Evolutionary conservation across 2,329 filamentous ascomycete genomes (phyloP).

Genomic region (Talaromyces amestolkiae): DNA sequence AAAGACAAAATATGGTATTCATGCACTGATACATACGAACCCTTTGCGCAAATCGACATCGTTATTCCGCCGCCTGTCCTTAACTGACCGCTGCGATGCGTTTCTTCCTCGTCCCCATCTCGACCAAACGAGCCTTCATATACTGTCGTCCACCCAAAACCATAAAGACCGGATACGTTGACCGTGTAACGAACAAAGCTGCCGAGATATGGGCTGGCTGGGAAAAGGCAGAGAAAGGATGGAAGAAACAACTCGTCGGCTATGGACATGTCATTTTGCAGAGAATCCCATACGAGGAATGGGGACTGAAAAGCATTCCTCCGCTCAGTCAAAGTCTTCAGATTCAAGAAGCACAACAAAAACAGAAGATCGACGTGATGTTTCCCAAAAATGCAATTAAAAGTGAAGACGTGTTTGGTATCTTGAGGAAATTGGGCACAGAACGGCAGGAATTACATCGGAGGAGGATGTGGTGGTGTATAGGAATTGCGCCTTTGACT

Average conservation of each 20-base stretch:
- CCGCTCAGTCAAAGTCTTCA: slow-evolving; percentile 68
- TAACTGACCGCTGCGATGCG: slow-evolving; percentile 64
- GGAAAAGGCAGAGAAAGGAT: slow-evolving; percentile 79
- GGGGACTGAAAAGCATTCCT: slow-evolving; percentile 93
- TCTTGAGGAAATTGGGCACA: slow-evolving; percentile 70
- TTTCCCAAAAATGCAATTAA: slow-evolving; percentile 73
- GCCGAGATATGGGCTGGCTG: slow-evolving; percentile 77
- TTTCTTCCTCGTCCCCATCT: slow-evolving; percentile 89
- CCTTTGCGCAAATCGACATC: background rate
- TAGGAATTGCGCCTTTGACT: slow-evolving; percentile 78
- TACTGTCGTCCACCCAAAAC: slow-evolving; percentile 71
- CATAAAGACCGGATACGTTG: slow-evolving; percentile 50
- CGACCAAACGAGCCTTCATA: slow-evolving; percentile 83
- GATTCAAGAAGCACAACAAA: slow-evolving; percentile 62
- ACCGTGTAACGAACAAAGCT: slow-evolving; percentile 69
- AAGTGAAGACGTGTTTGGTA: slow-evolving; percentile 58
- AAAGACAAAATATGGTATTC: background rate
- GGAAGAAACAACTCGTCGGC: slow-evolving; percentile 81
- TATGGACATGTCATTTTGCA: slow-evolving; percentile 85
- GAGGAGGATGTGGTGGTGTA: slow-evolving; percentile 73
- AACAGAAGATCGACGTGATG: slow-evolving; percentile 63
- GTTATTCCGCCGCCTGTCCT: background rate
- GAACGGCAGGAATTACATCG: slow-evolving; percentile 78
- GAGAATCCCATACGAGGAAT: slow-evolving; percentile 93
- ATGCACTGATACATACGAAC: background rate